phyloP scores from a whole-genome alignment of 1,139 yeast species.

The Candida gigantensis region DNA sequence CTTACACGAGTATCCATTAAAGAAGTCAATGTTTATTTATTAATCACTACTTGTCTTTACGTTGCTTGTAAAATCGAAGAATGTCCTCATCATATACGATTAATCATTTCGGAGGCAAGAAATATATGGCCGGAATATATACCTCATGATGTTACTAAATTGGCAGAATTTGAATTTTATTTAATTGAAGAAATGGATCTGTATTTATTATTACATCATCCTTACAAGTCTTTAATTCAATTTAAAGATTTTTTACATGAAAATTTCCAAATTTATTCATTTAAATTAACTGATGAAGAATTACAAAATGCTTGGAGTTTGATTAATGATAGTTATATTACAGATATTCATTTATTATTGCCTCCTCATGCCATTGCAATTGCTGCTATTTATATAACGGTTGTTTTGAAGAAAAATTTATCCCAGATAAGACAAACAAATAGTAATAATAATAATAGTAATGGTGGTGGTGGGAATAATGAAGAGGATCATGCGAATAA shows the following conservation, averaged over 20 bases:
- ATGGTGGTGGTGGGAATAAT: no score
- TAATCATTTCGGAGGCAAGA: constrained; percentile 81
- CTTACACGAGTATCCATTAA: constrained; percentile 69
- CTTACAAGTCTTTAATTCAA: constrained; percentile 74
- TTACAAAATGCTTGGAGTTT: constrained; percentile 86
- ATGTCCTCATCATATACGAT: constrained; percentile 89
- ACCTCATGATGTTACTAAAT: constrained; percentile 85
- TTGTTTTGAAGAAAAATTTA: constrained; percentile 54
- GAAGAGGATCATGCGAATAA: constrained; percentile 5
- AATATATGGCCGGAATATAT: constrained; percentile 94
- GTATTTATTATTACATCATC: constrained; percentile 82
- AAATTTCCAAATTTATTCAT: constrained; percentile 28
- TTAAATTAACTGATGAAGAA: constrained; percentile 62
- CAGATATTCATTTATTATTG: constrained; percentile 76
- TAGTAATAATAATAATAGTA: constrained; percentile 10
- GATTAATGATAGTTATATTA: constrained; percentile 84
- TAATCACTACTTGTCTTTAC: constrained; percentile 84
- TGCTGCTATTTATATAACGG: constrained; percentile 74
- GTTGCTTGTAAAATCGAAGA: constrained; percentile 94
- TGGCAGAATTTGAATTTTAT: constrained; percentile 97
- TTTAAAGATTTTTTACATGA: constrained; percentile 48
- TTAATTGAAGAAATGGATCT: constrained; percentile 86
- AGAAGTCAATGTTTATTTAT: constrained; percentile 78
- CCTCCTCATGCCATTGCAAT: constrained; percentile 93
- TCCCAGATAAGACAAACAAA: constrained; percentile 20